A percentile compares a stretch with the other conserved stretches of the same genome.
These are phyloP conservation scores for Raphidocelis subcapitata DNA, from an alignment of 139 green algal species.

Conservation along the genomic window DNA sequence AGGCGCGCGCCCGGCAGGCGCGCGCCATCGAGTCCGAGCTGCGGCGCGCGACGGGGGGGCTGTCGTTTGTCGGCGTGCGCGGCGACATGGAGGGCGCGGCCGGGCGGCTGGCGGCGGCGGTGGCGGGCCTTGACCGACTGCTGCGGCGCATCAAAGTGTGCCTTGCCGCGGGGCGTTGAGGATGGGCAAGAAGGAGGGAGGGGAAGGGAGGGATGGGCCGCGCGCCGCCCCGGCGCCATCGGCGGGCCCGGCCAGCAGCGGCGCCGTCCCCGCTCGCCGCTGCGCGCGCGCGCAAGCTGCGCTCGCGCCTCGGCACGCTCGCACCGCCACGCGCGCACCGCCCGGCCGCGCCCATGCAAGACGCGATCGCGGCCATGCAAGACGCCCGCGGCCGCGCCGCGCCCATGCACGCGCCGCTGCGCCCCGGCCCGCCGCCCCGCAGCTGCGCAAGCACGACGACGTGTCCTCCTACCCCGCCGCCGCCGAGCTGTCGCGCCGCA, in stretches of 20 bases:
- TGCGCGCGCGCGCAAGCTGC: neutral
- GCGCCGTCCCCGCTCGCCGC: neutral
- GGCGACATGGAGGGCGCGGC: constrained; percentile 22
- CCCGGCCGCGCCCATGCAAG: no score
- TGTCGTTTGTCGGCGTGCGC: neutral
- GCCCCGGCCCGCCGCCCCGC: no score
- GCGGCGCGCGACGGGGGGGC: no score
- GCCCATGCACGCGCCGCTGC: no score
- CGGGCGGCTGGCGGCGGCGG: constrained; percentile 44
- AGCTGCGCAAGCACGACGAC: constrained; percentile 47
- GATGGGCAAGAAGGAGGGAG: neutral
- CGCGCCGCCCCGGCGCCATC: neutral
- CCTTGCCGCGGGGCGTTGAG: neutral
- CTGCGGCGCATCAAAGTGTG: constrained; percentile 31
- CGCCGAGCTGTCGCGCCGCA: constrained; percentile 30
- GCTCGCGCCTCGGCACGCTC: neutral
- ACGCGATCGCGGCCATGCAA: no score
- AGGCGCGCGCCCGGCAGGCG: no score
- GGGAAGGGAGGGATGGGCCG: neutral
- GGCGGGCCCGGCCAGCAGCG: neutral
- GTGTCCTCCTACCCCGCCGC: constrained; percentile 46
- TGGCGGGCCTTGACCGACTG: constrained; percentile 61
- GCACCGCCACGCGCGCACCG: no score
- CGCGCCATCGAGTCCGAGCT: no score
- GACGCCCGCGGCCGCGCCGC: no score